Evolutionary conservation across 805 yeast genomes (phyloP), one percentile per base, ranked within the genome.

Genomic region (Candida taoyuanica): DNA sequence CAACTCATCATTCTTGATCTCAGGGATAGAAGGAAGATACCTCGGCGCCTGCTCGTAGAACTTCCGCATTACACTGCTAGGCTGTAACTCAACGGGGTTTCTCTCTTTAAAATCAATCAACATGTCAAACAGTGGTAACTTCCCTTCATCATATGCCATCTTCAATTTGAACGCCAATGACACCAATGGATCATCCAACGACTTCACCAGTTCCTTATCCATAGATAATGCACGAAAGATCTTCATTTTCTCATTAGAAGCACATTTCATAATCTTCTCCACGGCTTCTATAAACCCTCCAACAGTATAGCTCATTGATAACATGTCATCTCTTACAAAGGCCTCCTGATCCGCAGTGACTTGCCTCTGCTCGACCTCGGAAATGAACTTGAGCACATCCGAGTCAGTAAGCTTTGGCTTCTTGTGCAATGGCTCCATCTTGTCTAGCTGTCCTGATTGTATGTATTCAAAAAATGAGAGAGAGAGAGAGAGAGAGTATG

Each of bases 81-180:
- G 21, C 5, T 18, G 17, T 17, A 38, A 7, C 7, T 29, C 23
- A 5, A 33, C 13, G 15, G 25, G 16, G 25, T 29, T 14, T 12
- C 29, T 17, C 20, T 29, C 14, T 13, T 31, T 28, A 14, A 35
- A 40, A 16, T 36, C 32, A 15, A 29, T 5, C 12, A 40, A 14
- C 5, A 17, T 28, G 30, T 40, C 39, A 15, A 35, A 40, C 21
- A 30, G 19, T 14, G 43, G 43, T 7, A 40, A 12, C 3, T 31
- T 28, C 11, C 43, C 43, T 20, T 28, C 3, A n/a, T 34, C 39
- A 26, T 40, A 40, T 4, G 32, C 34, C 18, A 32, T 31, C 29
- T 35, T 40, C 37, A 40, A 24, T 28, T 40, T 37, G 15, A 35
- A 26, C n/a, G 36, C 43, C n/a, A 40, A 17, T n/a, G 27, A 13